These are phyloP conservation scores for Trypanosoma lewisi DNA, from an alignment of 208 protist species.

Conservation along the genomic window DNA sequence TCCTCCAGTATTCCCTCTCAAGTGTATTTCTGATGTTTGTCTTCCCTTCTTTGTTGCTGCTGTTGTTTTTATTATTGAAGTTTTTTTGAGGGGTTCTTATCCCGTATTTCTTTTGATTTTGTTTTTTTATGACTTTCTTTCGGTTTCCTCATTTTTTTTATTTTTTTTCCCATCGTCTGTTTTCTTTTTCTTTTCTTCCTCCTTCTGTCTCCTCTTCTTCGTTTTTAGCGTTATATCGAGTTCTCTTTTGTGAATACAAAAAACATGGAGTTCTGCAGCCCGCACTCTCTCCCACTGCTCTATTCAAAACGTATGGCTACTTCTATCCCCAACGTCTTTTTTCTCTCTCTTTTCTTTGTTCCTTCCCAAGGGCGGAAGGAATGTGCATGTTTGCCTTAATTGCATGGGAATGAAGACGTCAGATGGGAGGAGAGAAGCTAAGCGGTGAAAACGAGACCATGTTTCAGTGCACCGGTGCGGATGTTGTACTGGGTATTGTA, in stretches of 20 bases:
- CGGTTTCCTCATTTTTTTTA: background rate
- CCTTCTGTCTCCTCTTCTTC: too few relatives aligned
- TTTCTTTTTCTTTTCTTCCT: background rate
- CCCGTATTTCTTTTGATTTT: too few relatives aligned
- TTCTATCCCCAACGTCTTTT: too few relatives aligned
- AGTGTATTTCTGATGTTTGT: background rate
- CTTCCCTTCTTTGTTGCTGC: background rate
- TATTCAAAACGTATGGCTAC: background rate
- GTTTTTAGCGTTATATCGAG: background rate
- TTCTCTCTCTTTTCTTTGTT: background rate
- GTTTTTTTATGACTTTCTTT: too few relatives aligned
- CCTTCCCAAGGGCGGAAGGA: too few relatives aligned
- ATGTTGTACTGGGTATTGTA: slow-evolving; percentile 85
- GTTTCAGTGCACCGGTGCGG: slow-evolving; percentile 64
- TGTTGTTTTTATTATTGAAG: background rate
- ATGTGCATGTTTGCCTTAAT: background rate
- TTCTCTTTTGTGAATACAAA: slow-evolving; percentile 3
- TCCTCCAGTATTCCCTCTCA: background rate
- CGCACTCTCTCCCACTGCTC: background rate
- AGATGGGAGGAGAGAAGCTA: too few relatives aligned
- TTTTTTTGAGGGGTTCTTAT: background rate
- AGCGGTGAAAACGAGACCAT: slow-evolving; percentile 76
- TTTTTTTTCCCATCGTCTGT: background rate
- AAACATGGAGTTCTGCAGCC: background rate
- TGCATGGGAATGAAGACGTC: background rate